phyloP scores from a whole-genome alignment of 2,329 filamentous ascomycete genomes.

The Pseudocercospora musae region DNA sequence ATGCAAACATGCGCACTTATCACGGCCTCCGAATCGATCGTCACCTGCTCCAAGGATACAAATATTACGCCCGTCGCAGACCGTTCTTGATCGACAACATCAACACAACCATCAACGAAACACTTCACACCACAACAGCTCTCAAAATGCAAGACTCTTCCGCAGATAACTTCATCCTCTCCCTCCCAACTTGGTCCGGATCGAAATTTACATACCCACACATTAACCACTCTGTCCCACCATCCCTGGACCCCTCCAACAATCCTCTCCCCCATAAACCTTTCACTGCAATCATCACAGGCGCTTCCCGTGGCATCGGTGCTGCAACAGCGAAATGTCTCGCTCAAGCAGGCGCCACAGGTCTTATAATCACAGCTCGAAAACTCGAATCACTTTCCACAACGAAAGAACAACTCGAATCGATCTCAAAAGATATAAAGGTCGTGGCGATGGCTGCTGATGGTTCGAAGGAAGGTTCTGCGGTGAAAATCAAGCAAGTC shows the following conservation, averaged over 20 bases:
- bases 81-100: not conserved
- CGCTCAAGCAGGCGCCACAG: slow-evolving; percentile 30
- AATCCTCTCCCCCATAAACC: slow-evolving; percentile 4
- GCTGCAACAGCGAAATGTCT: slow-evolving; percentile 33
- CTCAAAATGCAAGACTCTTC: not conserved
- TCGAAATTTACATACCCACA: slow-evolving; percentile 4
- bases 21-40: not conserved
- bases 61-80: not conserved
- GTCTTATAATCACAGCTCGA: slow-evolving; percentile 32
- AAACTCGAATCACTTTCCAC: slow-evolving; percentile 21
- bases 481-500: not conserved
- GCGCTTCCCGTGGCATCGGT: slow-evolving; percentile 35
- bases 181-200: slow-evolving; percentile 6
- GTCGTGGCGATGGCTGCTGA: not conserved
- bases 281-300: slow-evolving; percentile 34
- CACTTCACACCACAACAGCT: not conserved
- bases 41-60: not conserved
- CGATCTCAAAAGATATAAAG: slow-evolving; percentile 3
- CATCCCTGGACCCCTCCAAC: not conserved
- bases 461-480: not conserved
- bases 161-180: not conserved
- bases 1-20: not conserved
- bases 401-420: slow-evolving; percentile 18
- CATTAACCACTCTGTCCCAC: not conserved
- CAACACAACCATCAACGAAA: not conserved